These are phyloP conservation scores for Rosa rugosa DNA, from an alignment of 306 rosid genomes.

Conservation along the genomic window DNA sequence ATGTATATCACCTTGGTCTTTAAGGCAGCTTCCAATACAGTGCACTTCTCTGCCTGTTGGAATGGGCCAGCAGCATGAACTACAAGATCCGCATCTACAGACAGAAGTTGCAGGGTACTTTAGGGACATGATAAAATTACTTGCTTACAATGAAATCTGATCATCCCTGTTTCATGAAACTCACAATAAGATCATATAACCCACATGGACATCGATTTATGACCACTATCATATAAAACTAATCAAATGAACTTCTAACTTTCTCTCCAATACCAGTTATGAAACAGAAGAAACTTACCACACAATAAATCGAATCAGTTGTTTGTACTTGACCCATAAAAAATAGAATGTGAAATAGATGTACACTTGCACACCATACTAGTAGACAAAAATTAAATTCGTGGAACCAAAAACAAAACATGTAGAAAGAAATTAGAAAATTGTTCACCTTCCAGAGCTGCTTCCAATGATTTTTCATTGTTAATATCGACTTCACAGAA, in stretches of 20 bases:
- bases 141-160: background rate
- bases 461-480: constrained; percentile 51
- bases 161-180: background rate
- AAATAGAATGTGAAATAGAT: background rate
- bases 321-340: background rate
- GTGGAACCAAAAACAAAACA: background rate
- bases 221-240: background rate
- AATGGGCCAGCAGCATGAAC: constrained; percentile 96
- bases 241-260: background rate
- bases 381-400: background rate
- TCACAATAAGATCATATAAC: background rate
- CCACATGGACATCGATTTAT: background rate
- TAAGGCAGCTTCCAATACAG: constrained; percentile 89
- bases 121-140: background rate
- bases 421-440: background rate
- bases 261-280: background rate
- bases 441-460: constrained; percentile 57
- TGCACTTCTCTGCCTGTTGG: constrained; percentile 71
- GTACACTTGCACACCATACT: background rate
- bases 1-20: constrained; percentile 59
- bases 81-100: constrained; percentile 85
- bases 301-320: background rate
- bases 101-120: constrained; percentile 5
- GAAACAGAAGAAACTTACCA: constrained; percentile 3
- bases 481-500: constrained; percentile 62